Base-by-base conservation (phyloP, 1,284 basidiomycete species). In the Veloboletus limbatus region DNA sequence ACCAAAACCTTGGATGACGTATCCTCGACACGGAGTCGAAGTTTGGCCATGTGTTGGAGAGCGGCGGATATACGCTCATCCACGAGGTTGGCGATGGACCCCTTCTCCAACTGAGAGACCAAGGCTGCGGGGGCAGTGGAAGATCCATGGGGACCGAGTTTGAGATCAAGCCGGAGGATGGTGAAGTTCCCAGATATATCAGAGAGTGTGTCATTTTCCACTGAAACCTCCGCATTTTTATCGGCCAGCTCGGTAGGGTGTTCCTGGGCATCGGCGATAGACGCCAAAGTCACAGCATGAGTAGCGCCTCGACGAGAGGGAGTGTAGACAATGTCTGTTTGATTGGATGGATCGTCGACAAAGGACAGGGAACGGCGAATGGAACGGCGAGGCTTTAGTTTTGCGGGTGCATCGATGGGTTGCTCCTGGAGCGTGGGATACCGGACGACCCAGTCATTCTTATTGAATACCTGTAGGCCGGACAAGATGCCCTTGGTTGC, bases 1-100 rank as follows among this genome's bases (percentile, higher is more conserved):
- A 99, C 92, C 52, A 99, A 82, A 36, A 99, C 95, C 65, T 97
- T 94, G 57, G 92, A 96, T 11, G 92, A 91, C 3, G 85, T 93
- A 67, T 98, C 96, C 63, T 89, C 77, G 17, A 99, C 86, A 38
- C 97, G 88, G 47, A 81, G 76, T 40, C 87, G 84, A 51, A 99
- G 84, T 57, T 88, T 89, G 54, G 88, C 79, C 48, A 99, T 81
- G 62, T 99, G 95, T 11, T 77, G 75, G 41, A 91, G 69, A 7
- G 93, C 82, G 20, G 82, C 72, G n/a, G 74, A 72, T 60, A 99
- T 82, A 25, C 94, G 83, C 50, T 90, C 91, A 63, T 94, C 92
- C 18, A 99, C 73, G 25, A 99, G 80, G 47, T 92, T 92, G 24
- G 95, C 92, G 54, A 99, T 94, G 7, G 93, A 96, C 0, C 84